Percentiles rank a stretch among this genome's conserved stretches.
Evolutionary conservation across 345 rosid species (phyloP).

Genomic region (Arabidopsis thaliana): DNA sequence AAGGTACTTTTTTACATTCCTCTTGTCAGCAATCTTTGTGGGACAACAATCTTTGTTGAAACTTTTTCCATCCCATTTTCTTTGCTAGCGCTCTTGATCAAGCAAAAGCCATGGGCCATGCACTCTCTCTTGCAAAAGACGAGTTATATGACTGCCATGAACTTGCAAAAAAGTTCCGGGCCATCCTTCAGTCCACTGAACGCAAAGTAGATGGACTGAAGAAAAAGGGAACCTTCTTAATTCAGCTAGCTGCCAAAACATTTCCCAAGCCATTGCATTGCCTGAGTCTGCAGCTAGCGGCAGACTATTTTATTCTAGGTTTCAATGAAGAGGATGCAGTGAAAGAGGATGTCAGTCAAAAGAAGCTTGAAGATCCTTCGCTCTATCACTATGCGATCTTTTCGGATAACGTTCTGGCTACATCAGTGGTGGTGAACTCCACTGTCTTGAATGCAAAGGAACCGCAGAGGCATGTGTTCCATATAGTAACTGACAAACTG

Average conservation of each 20-base stretch:
- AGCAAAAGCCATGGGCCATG: constrained; percentile 90
- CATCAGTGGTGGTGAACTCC: constrained; percentile 96
- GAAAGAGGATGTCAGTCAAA: constrained; percentile 47
- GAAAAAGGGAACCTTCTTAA: constrained; percentile 89
- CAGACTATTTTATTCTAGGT: constrained; percentile 70
- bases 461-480: constrained; percentile 92
- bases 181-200: constrained; percentile 85
- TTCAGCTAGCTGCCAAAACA: constrained; percentile 97
- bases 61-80: constrained; percentile 13
- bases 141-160: constrained; percentile 73
- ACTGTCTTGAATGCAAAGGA: constrained; percentile 67
- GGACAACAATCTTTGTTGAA: constrained; percentile 5
- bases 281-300: constrained; percentile 83
- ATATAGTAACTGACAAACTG: constrained; percentile 90
- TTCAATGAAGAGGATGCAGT: constrained; percentile 48
- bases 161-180: constrained; percentile 77
- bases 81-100: constrained; percentile 75
- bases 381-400: constrained; percentile 94
- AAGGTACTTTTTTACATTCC: constrained; percentile 57
- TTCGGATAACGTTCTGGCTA: constrained; percentile 93
- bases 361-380: constrained; percentile 72
- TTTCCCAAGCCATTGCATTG: constrained; percentile 89
- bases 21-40: constrained; percentile 28
- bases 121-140: constrained; percentile 86
- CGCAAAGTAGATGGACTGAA: constrained; percentile 60